Evolutionary conservation across 2,329 filamentous ascomycete species (phyloP), one percentile per base, ranked within the genome.

Genomic region (Zasmidium angulare): DNA sequence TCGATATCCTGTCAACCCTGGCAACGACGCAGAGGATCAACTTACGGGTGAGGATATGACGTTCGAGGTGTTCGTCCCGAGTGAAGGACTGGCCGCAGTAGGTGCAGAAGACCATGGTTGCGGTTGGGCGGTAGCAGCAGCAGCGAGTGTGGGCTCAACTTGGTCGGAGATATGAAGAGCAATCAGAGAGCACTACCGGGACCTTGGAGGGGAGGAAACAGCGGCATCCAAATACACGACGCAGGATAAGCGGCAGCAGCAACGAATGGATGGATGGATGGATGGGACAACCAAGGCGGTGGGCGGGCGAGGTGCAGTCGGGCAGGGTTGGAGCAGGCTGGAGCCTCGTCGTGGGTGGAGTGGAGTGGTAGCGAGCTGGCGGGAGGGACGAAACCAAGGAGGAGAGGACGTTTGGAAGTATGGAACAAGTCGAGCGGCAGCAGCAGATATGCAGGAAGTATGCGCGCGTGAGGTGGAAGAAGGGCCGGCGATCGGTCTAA

Each of bases 11-110:
- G n/a, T n/a, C 20, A 21, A 47, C 31, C 36, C 19, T 20, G 26
- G n/a, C 24, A 49, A 31, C 22, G 46, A n/a, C 36, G 56, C 22
- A 60, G n/a, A 43, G 19, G 14, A 31, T 21, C 46, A 10, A 74
- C 78, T 62, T 74, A 82, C 79, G 80, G 59, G 79, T 82, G 14
- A 82, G 74, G 58, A 82, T 81, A 62, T 82, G 80, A 61, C 80
- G 72, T 68, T 81, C 79, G 57, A 81, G 76, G 69, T 82, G 80
- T 63, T 82, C 80, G 65, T 81, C 80, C 66, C 80, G 72, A 47
- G 79, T 81, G 64, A 82, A 82, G 48, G 78, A 79, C 73, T 81
- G 78, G 26, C 80, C 80, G 66, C 80, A 82, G 62, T 82, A 82
- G 55, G 80, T 81, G 69, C 80, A 82, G 69, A 80, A 82, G 26